These are phyloP conservation scores for Phyllosticta citribraziliensis DNA, from an alignment of 2,329 filamentous ascomycete genomes.

Conservation along the genomic window DNA sequence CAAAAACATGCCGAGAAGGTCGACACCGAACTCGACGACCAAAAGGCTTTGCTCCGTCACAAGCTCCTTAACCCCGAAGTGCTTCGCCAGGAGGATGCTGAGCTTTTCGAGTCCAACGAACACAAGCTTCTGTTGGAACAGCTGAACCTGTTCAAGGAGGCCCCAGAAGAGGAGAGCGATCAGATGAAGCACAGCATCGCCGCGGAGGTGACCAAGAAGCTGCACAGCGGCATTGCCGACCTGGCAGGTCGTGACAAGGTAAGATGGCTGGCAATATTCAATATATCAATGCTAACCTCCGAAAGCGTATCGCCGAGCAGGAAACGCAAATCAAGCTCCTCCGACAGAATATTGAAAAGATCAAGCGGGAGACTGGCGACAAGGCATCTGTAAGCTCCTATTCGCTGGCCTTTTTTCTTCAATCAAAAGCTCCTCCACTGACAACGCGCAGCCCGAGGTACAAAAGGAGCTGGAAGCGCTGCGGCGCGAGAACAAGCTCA, in stretches of 20 bases:
- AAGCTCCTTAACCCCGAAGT: slow-evolving; percentile 25
- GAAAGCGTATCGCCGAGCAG: slow-evolving; percentile 7
- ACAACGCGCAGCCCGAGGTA: slow-evolving; percentile 19
- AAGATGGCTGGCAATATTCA: neutral
- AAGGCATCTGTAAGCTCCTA: slow-evolving; percentile 25
- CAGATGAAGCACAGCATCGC: slow-evolving; percentile 22
- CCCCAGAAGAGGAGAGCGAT: slow-evolving; percentile 22
- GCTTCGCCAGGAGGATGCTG: slow-evolving; percentile 22
- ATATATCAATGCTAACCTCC: neutral
- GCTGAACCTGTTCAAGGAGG: slow-evolving; percentile 22
- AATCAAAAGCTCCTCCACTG: neutral
- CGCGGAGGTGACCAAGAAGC: slow-evolving; percentile 25
- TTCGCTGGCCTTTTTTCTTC: neutral
- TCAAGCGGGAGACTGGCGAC: slow-evolving; percentile 24
- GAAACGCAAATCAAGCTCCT: slow-evolving; percentile 7
- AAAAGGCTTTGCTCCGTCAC: slow-evolving; percentile 23
- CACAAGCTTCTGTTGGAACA: slow-evolving; percentile 24
- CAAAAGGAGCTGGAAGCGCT: slow-evolving; percentile 53
- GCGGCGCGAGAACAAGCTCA: slow-evolving; percentile 66
- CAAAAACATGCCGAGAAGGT: slow-evolving; percentile 26
- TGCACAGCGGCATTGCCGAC: slow-evolving; percentile 23
- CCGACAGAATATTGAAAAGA: slow-evolving; percentile 23
- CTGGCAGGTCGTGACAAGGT: slow-evolving; percentile 13
- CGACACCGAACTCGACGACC: slow-evolving; percentile 27
- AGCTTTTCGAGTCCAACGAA: slow-evolving; percentile 23